Evolutionary conservation across 257 asterid genomes (phyloP).

Genomic region (Nicotiana attenuata): DNA sequence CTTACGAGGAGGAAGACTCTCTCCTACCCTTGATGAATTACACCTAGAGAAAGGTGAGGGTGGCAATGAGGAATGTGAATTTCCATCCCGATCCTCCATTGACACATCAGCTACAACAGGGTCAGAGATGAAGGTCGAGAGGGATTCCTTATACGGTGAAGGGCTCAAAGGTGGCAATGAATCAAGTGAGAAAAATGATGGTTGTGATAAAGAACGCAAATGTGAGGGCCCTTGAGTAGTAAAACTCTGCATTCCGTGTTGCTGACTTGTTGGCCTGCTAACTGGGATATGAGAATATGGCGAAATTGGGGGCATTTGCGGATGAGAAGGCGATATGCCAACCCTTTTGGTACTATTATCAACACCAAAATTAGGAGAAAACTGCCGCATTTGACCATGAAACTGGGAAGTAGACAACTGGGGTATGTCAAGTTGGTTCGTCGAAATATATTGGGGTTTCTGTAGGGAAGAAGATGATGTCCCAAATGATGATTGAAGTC

Average conservation of each 20-base stretch:
- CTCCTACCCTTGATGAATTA: slow-evolving; percentile 39
- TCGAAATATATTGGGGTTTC: slow-evolving; percentile 31
- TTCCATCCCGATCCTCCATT: slow-evolving; percentile 64
- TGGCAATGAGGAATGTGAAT: slow-evolving; percentile 43
- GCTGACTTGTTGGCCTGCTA: slow-evolving; percentile 43
- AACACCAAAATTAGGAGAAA: slow-evolving; percentile 42
- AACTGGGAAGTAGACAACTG: slow-evolving; percentile 52
- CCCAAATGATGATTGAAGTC: slow-evolving; percentile 69
- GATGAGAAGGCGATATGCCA: slow-evolving; percentile 85
- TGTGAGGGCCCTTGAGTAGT: slow-evolving; percentile 50
- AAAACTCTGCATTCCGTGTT: slow-evolving; percentile 52
- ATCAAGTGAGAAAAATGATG: slow-evolving; percentile 62
- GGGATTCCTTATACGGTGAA: slow-evolving; percentile 50
- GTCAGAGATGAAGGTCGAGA: slow-evolving; percentile 31
- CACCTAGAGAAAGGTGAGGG: slow-evolving; percentile 65
- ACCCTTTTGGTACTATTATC: slow-evolving; percentile 49
- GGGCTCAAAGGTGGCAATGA: slow-evolving; percentile 88
- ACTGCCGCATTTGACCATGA: slow-evolving; percentile 56
- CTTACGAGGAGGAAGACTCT: slow-evolving; percentile 58
- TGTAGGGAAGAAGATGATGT: slow-evolving; percentile 53
- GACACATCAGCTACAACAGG: slow-evolving; percentile 38
- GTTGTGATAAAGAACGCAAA: slow-evolving; percentile 69
- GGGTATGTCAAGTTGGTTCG: slow-evolving; percentile 57
- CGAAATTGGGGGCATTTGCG: slow-evolving; percentile 81
- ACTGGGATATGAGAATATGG: slow-evolving; percentile 79